Percentiles rank a stretch among this genome's conserved stretches.
These are phyloP conservation scores for Hibiscus syriacus DNA, from an alignment of 345 rosid species.

Conservation along the genomic window DNA sequence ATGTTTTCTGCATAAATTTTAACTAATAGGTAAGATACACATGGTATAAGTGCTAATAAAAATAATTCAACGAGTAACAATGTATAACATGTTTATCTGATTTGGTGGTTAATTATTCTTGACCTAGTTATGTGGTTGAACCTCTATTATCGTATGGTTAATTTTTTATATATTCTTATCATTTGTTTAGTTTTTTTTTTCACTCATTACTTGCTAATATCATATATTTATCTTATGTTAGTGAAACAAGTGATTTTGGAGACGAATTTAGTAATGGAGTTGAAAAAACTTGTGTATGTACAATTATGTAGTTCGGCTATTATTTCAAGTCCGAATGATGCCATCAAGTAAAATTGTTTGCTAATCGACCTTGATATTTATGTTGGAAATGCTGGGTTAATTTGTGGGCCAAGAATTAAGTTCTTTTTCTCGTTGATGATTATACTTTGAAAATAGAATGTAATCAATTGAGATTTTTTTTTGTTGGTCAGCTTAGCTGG, in stretches of 20 bases:
- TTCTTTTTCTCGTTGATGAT: conserved; percentile 5
- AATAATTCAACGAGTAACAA: not conserved
- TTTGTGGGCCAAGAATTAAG: conserved; percentile 11
- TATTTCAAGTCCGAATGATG: not conserved
- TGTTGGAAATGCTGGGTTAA: conserved; percentile 8
- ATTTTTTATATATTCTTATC: not conserved
- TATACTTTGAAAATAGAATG: not conserved
- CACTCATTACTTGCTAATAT: conserved; percentile 7
- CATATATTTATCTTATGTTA: conserved; percentile 24
- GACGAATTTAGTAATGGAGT: conserved; percentile 46
- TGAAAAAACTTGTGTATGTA: conserved; percentile 52
- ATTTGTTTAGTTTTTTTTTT: not conserved
- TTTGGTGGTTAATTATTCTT: not conserved
- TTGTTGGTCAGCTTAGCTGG: conserved; percentile 14
- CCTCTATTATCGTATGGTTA: not conserved
- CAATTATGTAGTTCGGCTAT: conserved; percentile 40
- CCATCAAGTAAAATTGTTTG: conserved; percentile 8
- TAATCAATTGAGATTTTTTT: conserved; percentile 10
- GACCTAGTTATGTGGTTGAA: too few species aligned
- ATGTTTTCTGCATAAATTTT: not conserved
- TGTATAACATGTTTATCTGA: not conserved
- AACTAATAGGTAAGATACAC: not conserved
- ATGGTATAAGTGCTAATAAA: not conserved
- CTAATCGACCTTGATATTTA: conserved; percentile 11
- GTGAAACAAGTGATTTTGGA: conserved; percentile 51